Base-by-base conservation (phyloP, 2,329 filamentous ascomycete species). In the Pseudogymnoascus sp. region DNA sequence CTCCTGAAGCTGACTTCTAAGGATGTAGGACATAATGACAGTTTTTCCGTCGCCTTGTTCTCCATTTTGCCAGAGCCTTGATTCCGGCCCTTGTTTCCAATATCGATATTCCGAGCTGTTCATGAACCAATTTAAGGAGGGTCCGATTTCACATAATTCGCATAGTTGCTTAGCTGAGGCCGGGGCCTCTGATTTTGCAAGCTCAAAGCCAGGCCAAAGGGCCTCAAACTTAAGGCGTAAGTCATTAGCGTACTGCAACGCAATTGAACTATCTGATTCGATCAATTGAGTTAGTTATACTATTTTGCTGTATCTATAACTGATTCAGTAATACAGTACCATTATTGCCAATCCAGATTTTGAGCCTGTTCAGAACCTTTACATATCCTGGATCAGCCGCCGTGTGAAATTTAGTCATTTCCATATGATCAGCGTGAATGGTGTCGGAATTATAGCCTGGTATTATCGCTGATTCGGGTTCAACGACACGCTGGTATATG, bases 341-440 rank as follows among this genome's bases (percentile, higher is more conserved):
- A 7, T 53, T 24, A 31, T 53, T 14, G 1, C 4, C 26, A 31
- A 31, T 38, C 63, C 63, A 63, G 38, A 37, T 19, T 22, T 37
- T 56, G n/a, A 65, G 63, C 28, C 63, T 63, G 12, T 61, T 12
- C 2, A 56, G 6, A 11, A 65, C 31, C 24, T 59, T 64, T 35
- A 0, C 4, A 35, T 64, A 67, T 8, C 66, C 66, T 11, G 33
- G n/a, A 40, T 67, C 66, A 28, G 61, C 41, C 4, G 22, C 40
- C 5, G 16, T 31, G 3, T 6, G 16, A 63, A 76, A 76, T 65
- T 66, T 74, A 37, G 72, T 70, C 74, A 76, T 76, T 28, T 71
- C 65, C 1, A 65, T 66, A 43, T 76, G 74, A 61, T 77, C 66
- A 26, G 68, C 69, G 28, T 72, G 71, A 40, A 77, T 74, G 16